Evolutionary conservation across 805 yeast genomes (phyloP).

Genomic region (Candida sphagnicola): DNA sequence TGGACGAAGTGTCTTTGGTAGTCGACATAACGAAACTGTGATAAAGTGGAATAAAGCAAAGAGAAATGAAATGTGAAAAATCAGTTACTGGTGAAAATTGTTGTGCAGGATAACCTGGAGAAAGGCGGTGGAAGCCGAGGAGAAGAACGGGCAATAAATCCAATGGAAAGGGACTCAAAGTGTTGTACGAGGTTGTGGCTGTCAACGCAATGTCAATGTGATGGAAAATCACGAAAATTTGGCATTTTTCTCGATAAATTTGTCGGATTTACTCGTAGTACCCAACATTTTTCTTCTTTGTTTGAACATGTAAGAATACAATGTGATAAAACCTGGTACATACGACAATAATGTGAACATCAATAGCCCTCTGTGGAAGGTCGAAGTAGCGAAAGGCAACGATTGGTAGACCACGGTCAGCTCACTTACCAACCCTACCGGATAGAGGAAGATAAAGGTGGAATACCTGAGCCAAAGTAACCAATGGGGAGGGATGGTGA

Average conservation of each 20-base stretch:
- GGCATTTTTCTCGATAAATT: not conserved
- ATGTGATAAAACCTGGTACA: slow-evolving; percentile 25
- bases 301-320: slow-evolving; percentile 27
- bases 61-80: too few relatives aligned
- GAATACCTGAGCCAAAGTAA: slow-evolving; percentile 27
- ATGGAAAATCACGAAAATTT: not conserved
- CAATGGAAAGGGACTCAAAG: slow-evolving; percentile 15
- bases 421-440: slow-evolving; percentile 26
- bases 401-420: slow-evolving; percentile 22
- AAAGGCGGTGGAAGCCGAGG: too few relatives aligned
- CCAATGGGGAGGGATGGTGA: slow-evolving; percentile 11
- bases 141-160: too few relatives aligned
- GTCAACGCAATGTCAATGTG: not conserved
- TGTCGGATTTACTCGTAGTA: not conserved
- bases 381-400: slow-evolving; percentile 6
- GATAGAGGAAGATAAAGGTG: slow-evolving; percentile 26
- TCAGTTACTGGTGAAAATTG: too few relatives aligned
- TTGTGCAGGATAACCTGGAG: too few relatives aligned
- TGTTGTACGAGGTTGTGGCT: slow-evolving; percentile 1
- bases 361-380: slow-evolving; percentile 13
- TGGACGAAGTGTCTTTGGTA: slow-evolving; percentile 1
- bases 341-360: slow-evolving; percentile 20
- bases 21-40: not conserved
- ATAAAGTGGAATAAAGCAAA: too few relatives aligned
- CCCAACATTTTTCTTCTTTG: slow-evolving; percentile 22